These are phyloP conservation scores for Leccinum rimulosum DNA, from an alignment of 768 basidiomycete species.

Conservation along the genomic window DNA sequence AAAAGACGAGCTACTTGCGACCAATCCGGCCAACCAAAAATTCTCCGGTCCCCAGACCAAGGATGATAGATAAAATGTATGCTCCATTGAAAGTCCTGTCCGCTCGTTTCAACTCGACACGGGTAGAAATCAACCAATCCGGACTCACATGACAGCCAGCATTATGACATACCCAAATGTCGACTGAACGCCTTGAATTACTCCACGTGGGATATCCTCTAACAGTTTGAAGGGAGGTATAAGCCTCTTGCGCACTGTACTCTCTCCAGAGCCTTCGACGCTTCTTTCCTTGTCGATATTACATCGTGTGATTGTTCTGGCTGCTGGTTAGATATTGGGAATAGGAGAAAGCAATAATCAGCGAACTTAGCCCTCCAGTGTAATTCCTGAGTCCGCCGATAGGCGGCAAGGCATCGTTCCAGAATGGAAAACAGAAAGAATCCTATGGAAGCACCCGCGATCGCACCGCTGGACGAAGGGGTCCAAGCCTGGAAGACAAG, in stretches of 20 bases:
- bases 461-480: slow-evolving; percentile 66
- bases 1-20: slow-evolving; percentile 2
- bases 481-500: slow-evolving; percentile 67
- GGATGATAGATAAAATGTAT: slow-evolving; percentile 69
- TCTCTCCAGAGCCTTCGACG: background rate
- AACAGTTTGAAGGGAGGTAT: slow-evolving; percentile 59
- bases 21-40: slow-evolving; percentile 61
- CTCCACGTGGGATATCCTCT: slow-evolving; percentile 71
- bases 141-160: slow-evolving; percentile 73
- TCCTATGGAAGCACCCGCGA: slow-evolving; percentile 73
- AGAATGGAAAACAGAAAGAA: slow-evolving; percentile 65
- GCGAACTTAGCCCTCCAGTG: slow-evolving; percentile 61
- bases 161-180: slow-evolving; percentile 69
- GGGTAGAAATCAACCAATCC: background rate
- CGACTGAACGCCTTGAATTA: slow-evolving; percentile 60
- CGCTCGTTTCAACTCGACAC: slow-evolving; percentile 7
- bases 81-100: slow-evolving; percentile 81
- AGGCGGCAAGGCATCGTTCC: slow-evolving; percentile 66
- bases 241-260: slow-evolving; percentile 25
- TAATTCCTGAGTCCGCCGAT: slow-evolving; percentile 48
- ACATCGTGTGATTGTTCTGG: slow-evolving; percentile 11
- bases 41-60: slow-evolving; percentile 76
- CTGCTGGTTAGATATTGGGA: background rate
- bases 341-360: background rate
- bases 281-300: slow-evolving; percentile 3